phyloP scores from a whole-genome alignment of 2,329 filamentous ascomycete genomes.

The Parasarocladium wereldwijsianum region DNA sequence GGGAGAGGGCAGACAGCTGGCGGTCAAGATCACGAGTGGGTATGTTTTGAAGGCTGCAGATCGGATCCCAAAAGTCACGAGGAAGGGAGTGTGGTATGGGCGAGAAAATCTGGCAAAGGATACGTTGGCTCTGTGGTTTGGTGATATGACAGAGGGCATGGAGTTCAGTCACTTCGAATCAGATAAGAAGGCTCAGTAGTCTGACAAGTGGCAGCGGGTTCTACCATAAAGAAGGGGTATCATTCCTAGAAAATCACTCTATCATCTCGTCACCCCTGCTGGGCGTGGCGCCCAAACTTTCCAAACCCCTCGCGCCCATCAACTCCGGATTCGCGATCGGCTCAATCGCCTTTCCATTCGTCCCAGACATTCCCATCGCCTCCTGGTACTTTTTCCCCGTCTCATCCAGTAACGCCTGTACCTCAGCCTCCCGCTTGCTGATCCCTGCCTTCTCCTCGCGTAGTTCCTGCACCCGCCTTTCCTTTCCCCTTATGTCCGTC shows the following conservation, averaged over 20 bases:
- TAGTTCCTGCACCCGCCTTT: constrained; percentile 49
- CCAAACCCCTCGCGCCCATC: constrained; percentile 18
- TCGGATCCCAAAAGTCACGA: constrained; percentile 21
- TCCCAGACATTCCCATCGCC: constrained; percentile 20
- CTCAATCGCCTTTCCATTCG: constrained; percentile 7
- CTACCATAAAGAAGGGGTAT: constrained; percentile 2
- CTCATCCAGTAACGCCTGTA: constrained; percentile 68
- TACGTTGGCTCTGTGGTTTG: constrained; percentile 15
- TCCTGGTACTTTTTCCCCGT: constrained; percentile 52
- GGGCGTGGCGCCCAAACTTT: constrained; percentile 19
- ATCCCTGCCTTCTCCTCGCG: constrained; percentile 56
- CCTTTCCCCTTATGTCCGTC: constrained; percentile 41
- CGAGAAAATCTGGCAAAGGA: constrained; percentile 16
- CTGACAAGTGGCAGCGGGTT: not conserved
- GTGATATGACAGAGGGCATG: constrained; percentile 16
- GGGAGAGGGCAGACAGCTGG: constrained; percentile 10
- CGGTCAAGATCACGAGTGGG: constrained; percentile 15
- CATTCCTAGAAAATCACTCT: not conserved
- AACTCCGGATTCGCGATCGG: constrained; percentile 9
- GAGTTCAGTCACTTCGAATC: constrained; percentile 14
- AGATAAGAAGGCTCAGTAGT: not conserved
- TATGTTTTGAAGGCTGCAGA: constrained; percentile 21
- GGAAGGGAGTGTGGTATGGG: constrained; percentile 20
- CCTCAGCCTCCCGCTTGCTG: constrained; percentile 55
- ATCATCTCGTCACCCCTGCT: constrained; percentile 8